Evolutionary conservation across 2,329 filamentous ascomycete genomes (phyloP).

Genomic region (Coniochaeta sp.): DNA sequence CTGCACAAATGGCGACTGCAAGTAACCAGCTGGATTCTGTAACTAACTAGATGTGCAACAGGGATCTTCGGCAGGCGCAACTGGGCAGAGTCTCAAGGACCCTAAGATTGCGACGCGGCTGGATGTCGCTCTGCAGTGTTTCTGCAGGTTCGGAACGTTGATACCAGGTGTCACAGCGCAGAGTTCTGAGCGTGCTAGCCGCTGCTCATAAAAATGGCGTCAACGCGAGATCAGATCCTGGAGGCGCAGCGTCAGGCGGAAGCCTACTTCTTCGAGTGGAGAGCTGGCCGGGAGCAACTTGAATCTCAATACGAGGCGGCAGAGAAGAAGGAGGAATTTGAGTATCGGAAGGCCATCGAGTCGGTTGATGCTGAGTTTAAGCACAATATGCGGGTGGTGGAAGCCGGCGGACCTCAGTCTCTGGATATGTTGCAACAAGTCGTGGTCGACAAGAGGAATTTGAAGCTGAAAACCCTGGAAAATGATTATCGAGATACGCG

Average conservation of each 20-base stretch:
- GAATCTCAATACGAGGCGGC: background rate
- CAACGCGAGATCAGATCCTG: background rate
- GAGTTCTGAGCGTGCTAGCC: background rate
- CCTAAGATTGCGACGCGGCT: background rate
- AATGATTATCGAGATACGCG: background rate
- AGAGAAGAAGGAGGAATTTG: background rate
- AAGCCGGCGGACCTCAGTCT: background rate
- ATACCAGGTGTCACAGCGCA: background rate
- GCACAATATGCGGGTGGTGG: background rate
- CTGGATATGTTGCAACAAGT: background rate
- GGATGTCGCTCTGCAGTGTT: background rate
- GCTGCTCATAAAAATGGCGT: background rate
- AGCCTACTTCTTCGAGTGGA: background rate
- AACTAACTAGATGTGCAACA: too few relatives aligned
- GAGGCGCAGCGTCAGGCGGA: background rate
- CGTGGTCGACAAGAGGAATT: background rate
- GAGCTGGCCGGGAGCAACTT: background rate
- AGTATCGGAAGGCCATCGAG: background rate
- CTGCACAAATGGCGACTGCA: too few relatives aligned
- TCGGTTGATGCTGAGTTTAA: background rate
- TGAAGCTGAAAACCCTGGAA: background rate
- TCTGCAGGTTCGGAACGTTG: background rate
- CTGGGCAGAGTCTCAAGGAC: background rate
- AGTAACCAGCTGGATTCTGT: too few relatives aligned
- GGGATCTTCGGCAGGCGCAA: background rate